Base-by-base conservation (phyloP, 2,329 filamentous ascomycete species). In the Colletotrichum euphorbiae region DNA sequence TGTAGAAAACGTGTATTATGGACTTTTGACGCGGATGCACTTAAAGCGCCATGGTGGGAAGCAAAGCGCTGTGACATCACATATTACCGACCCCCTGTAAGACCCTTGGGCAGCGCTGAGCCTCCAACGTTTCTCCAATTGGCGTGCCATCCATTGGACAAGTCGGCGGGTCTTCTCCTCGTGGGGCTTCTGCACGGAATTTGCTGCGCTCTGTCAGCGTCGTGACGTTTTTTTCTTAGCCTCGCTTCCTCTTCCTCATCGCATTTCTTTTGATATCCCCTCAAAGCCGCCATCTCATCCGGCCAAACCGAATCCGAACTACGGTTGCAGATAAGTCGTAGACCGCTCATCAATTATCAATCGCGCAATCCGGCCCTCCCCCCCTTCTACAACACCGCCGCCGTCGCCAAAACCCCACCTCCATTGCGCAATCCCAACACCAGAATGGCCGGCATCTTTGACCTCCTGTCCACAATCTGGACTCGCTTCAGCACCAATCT, bases 401-500 rank as follows among this genome's bases (percentile, higher is more conserved):
- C 38, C 28, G 5, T 17, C 17, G 19, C 38, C 0, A 19, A 36
- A 6, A 1, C 24, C 19, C 52, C 33, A n/a, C 17, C 13, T 24
- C 33, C 42, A 7, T 46, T 21, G 15, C 28, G 28, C 31, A 19
- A 31, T 1, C 11, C n/a, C 11, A 17, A 4, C 6, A 31, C 19
- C 55, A 67, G 55, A 31, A 69, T 62, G 61, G 57, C 57, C 43
- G 56, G 56, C 31, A 42, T 63, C 38, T 17, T 71, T 46, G 42
- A 70, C 51, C 63, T 67, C 60, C 38, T 62, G 12, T 36, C 51
- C 19, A 67, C 45, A 17, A 46, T 55, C 28, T 69, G 55, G 55
- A 60, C 55, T 15, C 67, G 67, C 48, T 67, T 69, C 56, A 56
- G 52, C 62, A 84, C 78, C 77, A 90, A 90, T 75, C 61, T 89